phyloP scores from a whole-genome alignment of 139 green algal species.

The Auxenochlorella protothecoides region DNA sequence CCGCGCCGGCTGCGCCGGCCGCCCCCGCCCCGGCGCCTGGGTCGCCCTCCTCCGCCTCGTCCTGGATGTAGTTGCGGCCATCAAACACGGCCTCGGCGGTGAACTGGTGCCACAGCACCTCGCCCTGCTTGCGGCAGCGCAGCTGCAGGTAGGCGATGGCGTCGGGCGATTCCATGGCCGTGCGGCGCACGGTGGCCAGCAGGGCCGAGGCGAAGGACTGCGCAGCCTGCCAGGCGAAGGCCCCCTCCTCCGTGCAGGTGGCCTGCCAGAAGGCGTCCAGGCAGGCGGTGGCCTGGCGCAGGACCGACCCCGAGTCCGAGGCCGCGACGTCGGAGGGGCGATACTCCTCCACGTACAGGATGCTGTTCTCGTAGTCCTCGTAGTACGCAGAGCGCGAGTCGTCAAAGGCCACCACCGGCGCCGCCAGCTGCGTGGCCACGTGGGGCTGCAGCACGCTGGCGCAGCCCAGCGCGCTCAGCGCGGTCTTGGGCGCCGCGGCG shows the following conservation, averaged over 20 bases:
- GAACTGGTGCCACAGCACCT: slow-evolving; percentile 19
- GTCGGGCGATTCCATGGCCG: slow-evolving; percentile 21
- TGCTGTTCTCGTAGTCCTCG: slow-evolving; percentile 12
- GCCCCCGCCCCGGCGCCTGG: background rate
- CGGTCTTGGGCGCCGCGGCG: slow-evolving; percentile 20
- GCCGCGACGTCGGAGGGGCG: slow-evolving; percentile 18
- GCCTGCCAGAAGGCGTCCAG: slow-evolving; percentile 17
- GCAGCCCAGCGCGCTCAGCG: slow-evolving; percentile 25
- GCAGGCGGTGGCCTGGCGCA: slow-evolving; percentile 6
- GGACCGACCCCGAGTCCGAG: slow-evolving; percentile 11
- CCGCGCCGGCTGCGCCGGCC: background rate
- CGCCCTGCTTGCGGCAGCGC: slow-evolving; percentile 22
- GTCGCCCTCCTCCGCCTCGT: too few species aligned
- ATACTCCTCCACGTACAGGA: slow-evolving; percentile 33
- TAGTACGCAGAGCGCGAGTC: slow-evolving; percentile 24
- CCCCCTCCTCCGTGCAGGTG: slow-evolving; percentile 12
- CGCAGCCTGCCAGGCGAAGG: slow-evolving; percentile 30
- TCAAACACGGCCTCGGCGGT: slow-evolving; percentile 19
- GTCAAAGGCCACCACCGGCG: slow-evolving; percentile 24
- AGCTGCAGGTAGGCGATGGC: slow-evolving; percentile 21
- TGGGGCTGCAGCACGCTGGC: slow-evolving; percentile 4
- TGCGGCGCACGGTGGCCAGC: slow-evolving; percentile 7
- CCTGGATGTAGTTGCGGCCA: background rate
- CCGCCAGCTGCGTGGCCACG: slow-evolving; percentile 26
- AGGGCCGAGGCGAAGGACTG: slow-evolving; percentile 23